phyloP scores from a whole-genome alignment of 1,284 basidiomycete species.

The Psilocybe mexicana region DNA sequence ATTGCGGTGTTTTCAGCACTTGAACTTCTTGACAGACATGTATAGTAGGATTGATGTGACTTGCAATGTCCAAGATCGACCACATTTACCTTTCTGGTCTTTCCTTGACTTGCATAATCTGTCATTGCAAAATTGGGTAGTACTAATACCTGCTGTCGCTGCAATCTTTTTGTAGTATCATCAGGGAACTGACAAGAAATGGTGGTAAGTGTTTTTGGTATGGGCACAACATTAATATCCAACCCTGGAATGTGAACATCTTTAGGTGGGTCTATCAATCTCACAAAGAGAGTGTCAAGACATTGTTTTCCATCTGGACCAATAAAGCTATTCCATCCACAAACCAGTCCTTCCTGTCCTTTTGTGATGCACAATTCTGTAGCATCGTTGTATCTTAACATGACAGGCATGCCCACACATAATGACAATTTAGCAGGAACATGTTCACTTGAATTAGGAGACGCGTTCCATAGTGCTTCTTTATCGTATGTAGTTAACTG shows the following conservation, averaged over 20 bases:
- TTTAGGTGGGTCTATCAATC: conserved; percentile 31
- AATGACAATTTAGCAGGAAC: conserved; percentile 26
- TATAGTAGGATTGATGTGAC: conserved; percentile 36
- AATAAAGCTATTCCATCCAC: conserved; percentile 29
- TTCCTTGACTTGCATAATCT: conserved; percentile 41
- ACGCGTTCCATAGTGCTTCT: conserved; percentile 9
- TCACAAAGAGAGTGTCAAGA: conserved; percentile 38
- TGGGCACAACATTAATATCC: conserved; percentile 40
- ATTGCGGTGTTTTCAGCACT: conserved; percentile 33
- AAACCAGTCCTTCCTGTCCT: conserved; percentile 38
- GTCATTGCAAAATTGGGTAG: conserved; percentile 44
- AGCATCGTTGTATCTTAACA: conserved; percentile 35
- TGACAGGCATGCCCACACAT: conserved; percentile 41
- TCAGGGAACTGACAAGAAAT: conserved; percentile 26
- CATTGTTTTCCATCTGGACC: conserved; percentile 17
- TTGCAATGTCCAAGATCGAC: conserved; percentile 33
- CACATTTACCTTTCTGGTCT: conserved; percentile 33
- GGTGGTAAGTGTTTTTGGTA: conserved; percentile 20
- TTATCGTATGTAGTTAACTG: neutral
- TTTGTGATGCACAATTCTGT: conserved; percentile 42
- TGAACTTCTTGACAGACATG: conserved; percentile 34
- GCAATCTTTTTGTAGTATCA: conserved; percentile 26
- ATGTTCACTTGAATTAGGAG: conserved; percentile 12
- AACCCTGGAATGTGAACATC: conserved; percentile 33
- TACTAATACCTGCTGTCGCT: conserved; percentile 32